Evolutionary conservation across 768 basidiomycete species (phyloP).

Genomic region (Termitomyces heimii): DNA sequence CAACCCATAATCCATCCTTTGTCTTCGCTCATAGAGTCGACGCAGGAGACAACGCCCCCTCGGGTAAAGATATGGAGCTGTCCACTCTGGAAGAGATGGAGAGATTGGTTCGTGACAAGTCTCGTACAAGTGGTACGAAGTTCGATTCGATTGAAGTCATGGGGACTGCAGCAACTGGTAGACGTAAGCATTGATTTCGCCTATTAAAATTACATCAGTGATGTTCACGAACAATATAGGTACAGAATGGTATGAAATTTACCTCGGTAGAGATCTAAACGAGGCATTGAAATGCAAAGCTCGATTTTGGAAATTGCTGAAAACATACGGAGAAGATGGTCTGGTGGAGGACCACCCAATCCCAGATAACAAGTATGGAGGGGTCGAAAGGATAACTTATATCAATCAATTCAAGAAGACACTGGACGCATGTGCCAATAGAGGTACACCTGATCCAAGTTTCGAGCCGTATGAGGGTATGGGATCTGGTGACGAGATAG

Average conservation of each 20-base stretch:
- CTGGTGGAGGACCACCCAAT: background rate
- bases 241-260: background rate
- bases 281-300: background rate
- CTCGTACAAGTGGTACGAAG: background rate
- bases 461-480: too few species aligned
- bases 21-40: background rate
- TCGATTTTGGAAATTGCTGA: background rate
- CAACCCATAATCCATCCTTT: background rate
- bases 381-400: background rate
- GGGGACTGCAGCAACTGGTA: background rate
- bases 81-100: background rate
- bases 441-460: background rate
- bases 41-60: background rate
- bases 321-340: background rate
- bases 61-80: background rate
- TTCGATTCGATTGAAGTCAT: background rate
- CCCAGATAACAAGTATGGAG: background rate
- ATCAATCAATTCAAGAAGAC: background rate
- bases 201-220: background rate
- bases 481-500: too few species aligned
- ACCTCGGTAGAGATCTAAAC: background rate
- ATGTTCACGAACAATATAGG: background rate
- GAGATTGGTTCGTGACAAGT: background rate
- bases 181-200: background rate
- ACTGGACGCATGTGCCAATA: background rate